A percentile compares a stretch with the other conserved stretches of the same genome.
phyloP scores from a whole-genome alignment of 2,329 filamentous ascomycete genomes.

The Penicillium sp. region DNA sequence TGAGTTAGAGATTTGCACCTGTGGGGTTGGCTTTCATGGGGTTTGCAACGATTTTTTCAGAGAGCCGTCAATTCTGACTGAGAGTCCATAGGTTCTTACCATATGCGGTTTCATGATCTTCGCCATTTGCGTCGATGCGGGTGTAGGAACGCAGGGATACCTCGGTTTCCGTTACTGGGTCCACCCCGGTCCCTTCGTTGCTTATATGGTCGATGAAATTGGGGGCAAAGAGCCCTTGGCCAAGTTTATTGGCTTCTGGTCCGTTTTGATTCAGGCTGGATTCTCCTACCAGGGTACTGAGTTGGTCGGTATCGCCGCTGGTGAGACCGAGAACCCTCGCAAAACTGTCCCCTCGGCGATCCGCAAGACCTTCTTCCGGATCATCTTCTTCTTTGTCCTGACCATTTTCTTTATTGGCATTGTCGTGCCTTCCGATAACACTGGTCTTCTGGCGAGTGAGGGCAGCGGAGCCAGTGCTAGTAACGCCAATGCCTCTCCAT shows the following conservation, averaged over 20 bases:
- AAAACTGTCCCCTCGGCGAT: conserved; percentile 71
- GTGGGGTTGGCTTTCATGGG: background rate
- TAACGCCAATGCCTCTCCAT: conserved; percentile 36
- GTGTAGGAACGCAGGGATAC: conserved; percentile 67
- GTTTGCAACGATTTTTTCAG: no score
- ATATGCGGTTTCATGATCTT: conserved; percentile 76
- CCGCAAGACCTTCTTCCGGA: conserved; percentile 71
- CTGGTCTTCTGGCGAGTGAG: conserved; percentile 47
- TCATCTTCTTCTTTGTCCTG: conserved; percentile 57
- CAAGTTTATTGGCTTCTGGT: conserved; percentile 62
- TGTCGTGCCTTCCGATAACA: conserved; percentile 63
- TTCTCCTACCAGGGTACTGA: conserved; percentile 61
- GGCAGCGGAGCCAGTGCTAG: conserved; percentile 13
- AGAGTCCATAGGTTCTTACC: conserved; percentile 55
- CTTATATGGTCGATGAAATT: conserved; percentile 58
- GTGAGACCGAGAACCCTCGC: conserved; percentile 70
- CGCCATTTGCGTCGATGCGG: conserved; percentile 71
- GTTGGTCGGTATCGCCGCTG: conserved; percentile 72
- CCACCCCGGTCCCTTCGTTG: conserved; percentile 66
- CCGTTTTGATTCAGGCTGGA: conserved; percentile 45
- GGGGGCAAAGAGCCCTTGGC: conserved; percentile 49
- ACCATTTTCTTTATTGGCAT: conserved; percentile 66
- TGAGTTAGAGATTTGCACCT: background rate
- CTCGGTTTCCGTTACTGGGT: conserved; percentile 73
- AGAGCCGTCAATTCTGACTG: background rate